Evolutionary conservation across 164 flowering plant genomes (phyloP).

Genomic region (Macadamia integrifolia): DNA sequence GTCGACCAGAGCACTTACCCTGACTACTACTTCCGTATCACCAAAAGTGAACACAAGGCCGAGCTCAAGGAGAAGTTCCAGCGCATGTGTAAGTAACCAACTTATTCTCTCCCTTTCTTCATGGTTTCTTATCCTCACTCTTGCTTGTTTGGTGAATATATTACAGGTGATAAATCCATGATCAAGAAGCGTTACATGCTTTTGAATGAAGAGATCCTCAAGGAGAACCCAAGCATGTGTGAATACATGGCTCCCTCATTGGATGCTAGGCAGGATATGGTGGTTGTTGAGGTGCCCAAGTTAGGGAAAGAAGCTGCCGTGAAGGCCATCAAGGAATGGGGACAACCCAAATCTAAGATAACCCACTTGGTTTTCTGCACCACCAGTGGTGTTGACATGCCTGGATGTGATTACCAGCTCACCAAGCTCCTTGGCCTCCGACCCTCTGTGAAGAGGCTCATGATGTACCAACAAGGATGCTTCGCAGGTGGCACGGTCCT

Average conservation of each 20-base stretch:
- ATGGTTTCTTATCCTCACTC: no score
- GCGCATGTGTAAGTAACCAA: neutral
- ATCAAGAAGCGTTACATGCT: conserved; percentile 45
- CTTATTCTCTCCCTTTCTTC: no score
- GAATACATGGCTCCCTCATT: conserved; percentile 25
- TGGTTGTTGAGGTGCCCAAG: conserved; percentile 41
- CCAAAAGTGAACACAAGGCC: neutral
- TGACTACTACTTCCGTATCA: neutral
- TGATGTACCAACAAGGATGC: no score
- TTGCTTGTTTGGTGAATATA: no score
- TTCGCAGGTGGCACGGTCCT: no score
- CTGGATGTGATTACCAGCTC: no score
- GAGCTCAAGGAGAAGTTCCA: neutral
- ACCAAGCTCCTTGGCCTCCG: no score
- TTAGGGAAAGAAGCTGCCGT: conserved; percentile 38
- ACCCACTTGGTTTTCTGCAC: no score
- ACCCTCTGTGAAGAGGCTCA: no score
- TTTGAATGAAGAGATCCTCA: conserved; percentile 34
- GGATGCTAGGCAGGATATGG: conserved; percentile 36
- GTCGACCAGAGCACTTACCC: conserved; percentile 1
- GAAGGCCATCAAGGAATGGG: no score
- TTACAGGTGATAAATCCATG: conserved; percentile 43
- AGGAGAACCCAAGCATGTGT: conserved; percentile 8
- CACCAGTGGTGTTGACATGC: no score
- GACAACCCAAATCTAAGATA: no score